Percentiles rank a stretch among this genome's conserved stretches.
phyloP scores from a whole-genome alignment of 495 filamentous ascomycete genomes.

The Ramalina intermedia region DNA sequence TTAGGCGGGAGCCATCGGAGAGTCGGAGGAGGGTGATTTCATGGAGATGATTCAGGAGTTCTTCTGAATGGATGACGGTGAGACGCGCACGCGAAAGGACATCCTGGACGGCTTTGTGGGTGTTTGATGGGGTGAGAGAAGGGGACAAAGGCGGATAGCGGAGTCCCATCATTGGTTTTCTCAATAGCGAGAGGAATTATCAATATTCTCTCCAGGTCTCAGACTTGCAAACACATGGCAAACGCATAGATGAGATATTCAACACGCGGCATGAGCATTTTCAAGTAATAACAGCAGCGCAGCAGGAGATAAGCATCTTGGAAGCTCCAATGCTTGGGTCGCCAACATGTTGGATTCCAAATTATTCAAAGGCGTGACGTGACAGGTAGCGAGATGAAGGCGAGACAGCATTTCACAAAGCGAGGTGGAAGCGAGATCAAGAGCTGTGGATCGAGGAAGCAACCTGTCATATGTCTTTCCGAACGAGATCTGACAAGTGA shows the following conservation, averaged over 20 bases:
- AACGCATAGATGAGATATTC: no score
- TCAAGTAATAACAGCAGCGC: conserved; percentile 9
- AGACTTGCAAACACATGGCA: no score
- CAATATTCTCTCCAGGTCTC: no score
- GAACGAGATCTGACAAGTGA: no score
- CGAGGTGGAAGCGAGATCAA: no score
- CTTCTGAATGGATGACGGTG: conserved; percentile 29
- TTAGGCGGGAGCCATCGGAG: conserved; percentile 35
- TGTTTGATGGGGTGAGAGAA: conserved; percentile 9
- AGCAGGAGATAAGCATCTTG: conserved; percentile 8
- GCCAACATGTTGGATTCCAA: no score
- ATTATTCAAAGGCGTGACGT: no score
- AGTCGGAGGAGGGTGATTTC: conserved; percentile 37
- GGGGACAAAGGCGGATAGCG: neutral
- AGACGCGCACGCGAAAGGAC: conserved; percentile 26
- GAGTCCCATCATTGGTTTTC: neutral
- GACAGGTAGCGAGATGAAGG: no score
- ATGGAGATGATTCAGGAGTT: conserved; percentile 35
- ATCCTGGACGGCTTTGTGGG: conserved; percentile 30
- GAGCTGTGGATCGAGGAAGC: no score
- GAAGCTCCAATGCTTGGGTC: neutral
- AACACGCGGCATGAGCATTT: conserved; percentile 3
- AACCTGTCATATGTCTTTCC: no score
- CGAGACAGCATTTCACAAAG: no score
- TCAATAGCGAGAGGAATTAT: no score